These are phyloP conservation scores for Rugonectria rugulosa DNA, from an alignment of 2,329 filamentous ascomycete genomes.

Conservation along the genomic window DNA sequence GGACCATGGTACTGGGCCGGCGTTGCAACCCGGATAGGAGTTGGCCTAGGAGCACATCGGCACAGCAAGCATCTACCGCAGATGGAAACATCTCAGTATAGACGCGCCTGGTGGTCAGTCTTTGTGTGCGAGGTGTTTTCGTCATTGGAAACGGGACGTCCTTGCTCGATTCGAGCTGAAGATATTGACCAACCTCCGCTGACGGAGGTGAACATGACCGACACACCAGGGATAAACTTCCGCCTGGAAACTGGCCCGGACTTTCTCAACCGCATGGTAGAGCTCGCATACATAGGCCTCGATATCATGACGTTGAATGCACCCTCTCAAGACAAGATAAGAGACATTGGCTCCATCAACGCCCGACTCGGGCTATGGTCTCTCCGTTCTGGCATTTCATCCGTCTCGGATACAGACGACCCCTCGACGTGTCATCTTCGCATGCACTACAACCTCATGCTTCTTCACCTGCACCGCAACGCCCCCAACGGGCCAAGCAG, in stretches of 20 bases:
- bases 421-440: conserved; percentile 33
- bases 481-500: conserved; percentile 24
- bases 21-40: conserved; percentile 33
- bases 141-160: conserved; percentile 30
- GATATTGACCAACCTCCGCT: conserved; percentile 36
- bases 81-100: conserved; percentile 33
- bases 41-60: conserved; percentile 30
- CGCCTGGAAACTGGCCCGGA: conserved; percentile 20
- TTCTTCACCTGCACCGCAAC: conserved; percentile 35
- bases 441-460: conserved; percentile 37
- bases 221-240: conserved; percentile 15
- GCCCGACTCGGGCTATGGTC: conserved; percentile 36
- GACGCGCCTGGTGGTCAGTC: conserved; percentile 36
- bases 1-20: conserved; percentile 39
- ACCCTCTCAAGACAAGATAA: conserved; percentile 21
- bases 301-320: conserved; percentile 34
- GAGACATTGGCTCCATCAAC: conserved; percentile 33
- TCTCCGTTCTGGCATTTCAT: conserved; percentile 34
- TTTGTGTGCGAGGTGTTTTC: conserved; percentile 37
- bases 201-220: conserved; percentile 30
- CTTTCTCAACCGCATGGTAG: conserved; percentile 35
- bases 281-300: conserved; percentile 33
- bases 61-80: conserved; percentile 30
- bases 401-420: conserved; percentile 30
- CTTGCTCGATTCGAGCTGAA: conserved; percentile 34